Conservation (phyloP, 441 rosid genomes). For the Pelargonium hybrid region DNA sequence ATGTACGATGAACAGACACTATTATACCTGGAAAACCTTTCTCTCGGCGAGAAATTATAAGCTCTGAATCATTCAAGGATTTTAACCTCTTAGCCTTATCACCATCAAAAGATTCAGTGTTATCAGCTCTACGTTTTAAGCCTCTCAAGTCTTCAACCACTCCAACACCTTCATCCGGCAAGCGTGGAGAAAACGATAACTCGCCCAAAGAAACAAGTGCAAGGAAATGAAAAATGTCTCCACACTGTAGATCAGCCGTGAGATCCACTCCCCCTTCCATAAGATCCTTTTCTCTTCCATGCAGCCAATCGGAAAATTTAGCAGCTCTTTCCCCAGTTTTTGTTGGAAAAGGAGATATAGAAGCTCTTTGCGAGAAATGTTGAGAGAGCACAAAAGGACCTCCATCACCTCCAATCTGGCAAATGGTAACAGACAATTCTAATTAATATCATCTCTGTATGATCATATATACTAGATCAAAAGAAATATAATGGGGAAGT, state of each 20-base stretch:
- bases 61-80: slow-evolving; percentile 58
- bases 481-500: not conserved
- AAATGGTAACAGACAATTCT: slow-evolving; percentile 19
- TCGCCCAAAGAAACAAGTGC: slow-evolving; percentile 74
- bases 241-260: slow-evolving; percentile 76
- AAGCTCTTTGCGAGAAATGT: slow-evolving; percentile 61
- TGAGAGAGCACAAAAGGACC: slow-evolving; percentile 74
- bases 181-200: slow-evolving; percentile 46
- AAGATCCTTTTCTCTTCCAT: slow-evolving; percentile 48
- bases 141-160: slow-evolving; percentile 78
- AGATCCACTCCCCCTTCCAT: slow-evolving; percentile 47
- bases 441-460: not conserved
- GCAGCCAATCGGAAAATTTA: slow-evolving; percentile 66
- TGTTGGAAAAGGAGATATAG: slow-evolving; percentile 68
- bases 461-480: not conserved
- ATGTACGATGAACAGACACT: slow-evolving; percentile 42
- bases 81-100: slow-evolving; percentile 55
- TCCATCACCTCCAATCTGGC: slow-evolving; percentile 79
- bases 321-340: slow-evolving; percentile 80
- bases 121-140: slow-evolving; percentile 60
- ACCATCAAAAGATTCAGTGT: slow-evolving; percentile 37
- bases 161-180: slow-evolving; percentile 94
- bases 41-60: slow-evolving; percentile 55
- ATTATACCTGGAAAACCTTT: slow-evolving; percentile 91
- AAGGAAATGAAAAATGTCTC: slow-evolving; percentile 70